Conservation (phyloP, 23 red algal species). For the Chondrus crispus region DNA sequence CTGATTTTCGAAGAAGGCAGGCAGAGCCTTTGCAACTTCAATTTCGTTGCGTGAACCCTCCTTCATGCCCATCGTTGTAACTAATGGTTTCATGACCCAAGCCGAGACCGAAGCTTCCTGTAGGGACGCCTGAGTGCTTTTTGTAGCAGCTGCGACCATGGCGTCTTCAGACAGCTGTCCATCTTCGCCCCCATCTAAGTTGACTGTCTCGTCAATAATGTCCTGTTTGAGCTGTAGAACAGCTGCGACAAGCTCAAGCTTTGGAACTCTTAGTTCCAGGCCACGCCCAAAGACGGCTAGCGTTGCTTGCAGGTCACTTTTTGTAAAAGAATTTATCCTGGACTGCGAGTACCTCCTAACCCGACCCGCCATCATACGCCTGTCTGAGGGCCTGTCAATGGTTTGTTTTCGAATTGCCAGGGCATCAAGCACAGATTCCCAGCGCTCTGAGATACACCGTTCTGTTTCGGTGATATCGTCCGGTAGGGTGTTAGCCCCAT, state of each 20-base stretch:
- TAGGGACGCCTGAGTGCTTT: neutral
- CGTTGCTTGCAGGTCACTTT: neutral
- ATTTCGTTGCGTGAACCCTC: neutral
- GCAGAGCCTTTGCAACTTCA: neutral
- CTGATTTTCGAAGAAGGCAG: neutral
- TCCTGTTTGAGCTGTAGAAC: neutral
- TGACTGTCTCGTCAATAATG: neutral
- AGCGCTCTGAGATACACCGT: neutral
- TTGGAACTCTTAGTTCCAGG: neutral
- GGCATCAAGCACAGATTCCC: neutral
- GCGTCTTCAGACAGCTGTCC: neutral
- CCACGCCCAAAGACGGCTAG: neutral
- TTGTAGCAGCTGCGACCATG: neutral
- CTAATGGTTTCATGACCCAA: slow-evolving; percentile 42
- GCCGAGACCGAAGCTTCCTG: neutral
- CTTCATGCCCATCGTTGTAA: neutral
- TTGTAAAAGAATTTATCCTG: neutral
- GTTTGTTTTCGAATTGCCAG: neutral
- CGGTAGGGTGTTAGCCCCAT: neutral
- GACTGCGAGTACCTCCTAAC: neutral
- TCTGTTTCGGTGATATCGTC: neutral
- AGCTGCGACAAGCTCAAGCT: neutral
- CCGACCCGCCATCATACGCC: neutral
- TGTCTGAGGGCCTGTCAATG: neutral
- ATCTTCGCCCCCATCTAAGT: neutral